Evolutionary conservation across 2,329 filamentous ascomycete species (phyloP), one percentile per base, ranked within the genome.

Genomic region (Hypocreales sp.): DNA sequence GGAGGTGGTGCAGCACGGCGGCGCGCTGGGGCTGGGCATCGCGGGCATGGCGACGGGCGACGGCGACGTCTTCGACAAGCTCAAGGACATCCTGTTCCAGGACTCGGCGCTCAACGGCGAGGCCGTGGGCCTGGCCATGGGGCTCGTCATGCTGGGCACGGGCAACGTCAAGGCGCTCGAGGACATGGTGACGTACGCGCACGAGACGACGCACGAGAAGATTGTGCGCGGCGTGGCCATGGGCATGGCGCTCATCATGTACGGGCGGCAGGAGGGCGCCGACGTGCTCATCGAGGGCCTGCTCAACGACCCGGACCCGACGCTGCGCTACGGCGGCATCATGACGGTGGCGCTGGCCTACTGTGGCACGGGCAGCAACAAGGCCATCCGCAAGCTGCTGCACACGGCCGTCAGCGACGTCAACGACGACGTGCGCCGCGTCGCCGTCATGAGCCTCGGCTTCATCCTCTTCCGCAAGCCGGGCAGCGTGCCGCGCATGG

Each of bases 401-500:
- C 90, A 98, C 49, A 81, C 90, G 34, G 90, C 90, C 31, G 92
- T 98, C 37, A 95, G 86, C 51, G 90, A 98, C 56, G 90, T 95
- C 37, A 95, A 86, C 45, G 90, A 98, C 42, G 90, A 98, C 51
- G 90, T 98, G 20, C 81, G 90, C 40, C 74, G 90, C 43, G 83
- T 92, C 35, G 90, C 90, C 9, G 90, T 98, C 36, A 92, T 98
- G 80, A 92, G 83, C 55, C 68, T 98, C 49, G 90, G 90, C 22
- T 98, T 98, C 56, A 94, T 98, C 39, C 71, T 98, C 16, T 98
- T 98, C 79, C 72, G 90, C 36, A 98, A 95, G 64, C 83, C 92
- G 24, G 82, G 83, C 42, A 93, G 84, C 44, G 90, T 98, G 11
- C 92, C 92, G 28, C 81, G 92, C 37, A 98, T 98, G 86, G 90